phyloP scores from a whole-genome alignment of 2,329 filamentous ascomycete species.

The Rugonectria rugulosa region DNA sequence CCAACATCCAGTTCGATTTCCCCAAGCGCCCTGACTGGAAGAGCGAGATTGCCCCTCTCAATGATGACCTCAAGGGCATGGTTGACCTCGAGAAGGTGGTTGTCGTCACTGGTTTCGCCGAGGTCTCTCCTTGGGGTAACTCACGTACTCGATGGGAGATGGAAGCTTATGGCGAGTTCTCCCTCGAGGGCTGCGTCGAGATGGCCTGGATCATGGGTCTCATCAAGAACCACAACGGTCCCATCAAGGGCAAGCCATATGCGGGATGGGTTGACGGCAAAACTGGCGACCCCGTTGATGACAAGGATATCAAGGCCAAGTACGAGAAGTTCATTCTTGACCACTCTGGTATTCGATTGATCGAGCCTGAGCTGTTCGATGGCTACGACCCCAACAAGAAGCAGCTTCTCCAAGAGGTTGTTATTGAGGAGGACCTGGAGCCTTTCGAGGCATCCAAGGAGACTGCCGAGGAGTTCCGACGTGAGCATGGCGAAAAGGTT shows the following conservation, averaged over 20 bases:
- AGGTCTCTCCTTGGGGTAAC: constrained; percentile 98
- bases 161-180: constrained; percentile 97
- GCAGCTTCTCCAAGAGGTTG: constrained; percentile 96
- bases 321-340: constrained; percentile 98
- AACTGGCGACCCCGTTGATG: constrained; percentile 92
- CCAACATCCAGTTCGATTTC: constrained; percentile 98
- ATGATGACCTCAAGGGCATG: constrained; percentile 92
- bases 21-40: constrained; percentile 92
- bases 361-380: constrained; percentile 95
- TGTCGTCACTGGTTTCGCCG: constrained; percentile 94
- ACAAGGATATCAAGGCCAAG: constrained; percentile 97
- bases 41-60: constrained; percentile 86
- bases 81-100: constrained; percentile 98
- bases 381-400: constrained; percentile 99
- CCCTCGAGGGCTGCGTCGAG: constrained; percentile 95
- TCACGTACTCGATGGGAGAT: constrained; percentile 98
- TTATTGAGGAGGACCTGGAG: constrained; percentile 96
- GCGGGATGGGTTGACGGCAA: constrained; percentile 97
- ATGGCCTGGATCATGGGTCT: constrained; percentile 99
- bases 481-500: constrained; percentile 96
- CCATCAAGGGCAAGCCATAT: constrained; percentile 94
- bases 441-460: constrained; percentile 98
- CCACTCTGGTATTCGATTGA: constrained; percentile 95
- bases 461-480: constrained; percentile 95
- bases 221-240: constrained; percentile 98